Evolutionary conservation across 768 basidiomycete species (phyloP).

Genomic region (Tricholoma sp.): DNA sequence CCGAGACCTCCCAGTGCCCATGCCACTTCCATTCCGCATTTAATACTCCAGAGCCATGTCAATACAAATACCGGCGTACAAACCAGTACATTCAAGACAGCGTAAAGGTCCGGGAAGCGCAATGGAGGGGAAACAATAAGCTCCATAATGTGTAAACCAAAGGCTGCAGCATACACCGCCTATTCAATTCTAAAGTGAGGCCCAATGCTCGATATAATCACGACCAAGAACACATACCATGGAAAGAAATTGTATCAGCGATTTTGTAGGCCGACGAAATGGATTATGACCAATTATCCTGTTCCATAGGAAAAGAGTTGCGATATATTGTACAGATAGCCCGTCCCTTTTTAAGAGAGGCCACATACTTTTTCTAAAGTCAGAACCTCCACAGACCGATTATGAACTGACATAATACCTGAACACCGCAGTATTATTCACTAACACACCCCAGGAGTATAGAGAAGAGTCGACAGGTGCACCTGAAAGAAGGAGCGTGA

Average conservation of each 20-base stretch:
- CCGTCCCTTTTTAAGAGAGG: constrained; percentile 80
- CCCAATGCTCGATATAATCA: constrained; percentile 11
- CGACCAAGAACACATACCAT: constrained; percentile 34
- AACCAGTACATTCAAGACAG: constrained; percentile 80
- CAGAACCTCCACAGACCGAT: background rate
- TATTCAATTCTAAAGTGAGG: constrained; percentile 10
- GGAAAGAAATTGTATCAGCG: constrained; percentile 51
- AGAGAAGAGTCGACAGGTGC: constrained; percentile 47
- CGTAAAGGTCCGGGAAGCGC: constrained; percentile 80
- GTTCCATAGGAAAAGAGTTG: constrained; percentile 74
- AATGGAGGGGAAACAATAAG: constrained; percentile 54
- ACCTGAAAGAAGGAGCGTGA: constrained; percentile 68
- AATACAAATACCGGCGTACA: constrained; percentile 76
- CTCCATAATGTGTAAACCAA: constrained; percentile 62
- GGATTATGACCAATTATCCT: constrained; percentile 75
- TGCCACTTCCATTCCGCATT: constrained; percentile 68
- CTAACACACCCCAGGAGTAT: constrained; percentile 66
- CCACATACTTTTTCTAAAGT: constrained; percentile 73
- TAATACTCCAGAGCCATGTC: constrained; percentile 88
- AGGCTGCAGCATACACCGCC: constrained; percentile 53
- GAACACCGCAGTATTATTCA: constrained; percentile 83
- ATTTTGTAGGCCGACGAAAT: constrained; percentile 36
- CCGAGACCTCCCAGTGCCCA: constrained; percentile 71
- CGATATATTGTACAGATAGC: constrained; percentile 67
- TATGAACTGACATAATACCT: constrained; percentile 47